Base-by-base conservation (phyloP, 2,329 filamentous ascomycete genomes). In the Fusarium cyanostomum region DNA sequence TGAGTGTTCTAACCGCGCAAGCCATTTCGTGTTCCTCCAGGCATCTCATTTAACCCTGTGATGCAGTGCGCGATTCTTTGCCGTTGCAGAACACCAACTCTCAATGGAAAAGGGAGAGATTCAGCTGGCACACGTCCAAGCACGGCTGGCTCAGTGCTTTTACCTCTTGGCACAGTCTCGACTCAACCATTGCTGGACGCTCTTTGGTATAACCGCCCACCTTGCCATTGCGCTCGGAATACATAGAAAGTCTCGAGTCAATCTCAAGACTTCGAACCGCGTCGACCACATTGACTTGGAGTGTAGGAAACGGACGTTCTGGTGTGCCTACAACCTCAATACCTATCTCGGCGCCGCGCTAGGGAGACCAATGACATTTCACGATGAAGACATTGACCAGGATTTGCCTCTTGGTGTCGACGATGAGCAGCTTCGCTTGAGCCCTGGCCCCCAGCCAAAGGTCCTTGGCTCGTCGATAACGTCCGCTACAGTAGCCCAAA, bases 301-400 rank as follows among this genome's bases (percentile, higher is more conserved):
- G 55, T 78, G 75, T 45, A 73, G 78, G 2, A 73, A 74, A 26
- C 70, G 79, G 1, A 79, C 86, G 0, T 89, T 90, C 50, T 90
- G 87, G 88, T 85, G 84, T 30, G 84, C 84, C 0, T 90, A 89
- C 68, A 84, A 81, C 11, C 75, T 90, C 4, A 86, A 90, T 68
- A 86, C 84, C 50, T 89, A 90, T 58, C 78, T 90, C 12, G 86
- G 86, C 52, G 83, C 85, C n/a, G 83, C 86, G 48, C 79, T 89
- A 12, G 87, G 87, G 3, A 78, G 87, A 27, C 87, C 87, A 1
- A 75, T 83, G n/a, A 80, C 86, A 2, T 85, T 89, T 46, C 87
- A 87, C 56, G 85, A 89, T 42, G 86, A 89, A 45, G 86, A 89
- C 51, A 87, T 89, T 46, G 86, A 89, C 59, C 85, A 88, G 62